Conservation (phyloP, 257 asterid species). For the Jasminum sambac region DNA sequence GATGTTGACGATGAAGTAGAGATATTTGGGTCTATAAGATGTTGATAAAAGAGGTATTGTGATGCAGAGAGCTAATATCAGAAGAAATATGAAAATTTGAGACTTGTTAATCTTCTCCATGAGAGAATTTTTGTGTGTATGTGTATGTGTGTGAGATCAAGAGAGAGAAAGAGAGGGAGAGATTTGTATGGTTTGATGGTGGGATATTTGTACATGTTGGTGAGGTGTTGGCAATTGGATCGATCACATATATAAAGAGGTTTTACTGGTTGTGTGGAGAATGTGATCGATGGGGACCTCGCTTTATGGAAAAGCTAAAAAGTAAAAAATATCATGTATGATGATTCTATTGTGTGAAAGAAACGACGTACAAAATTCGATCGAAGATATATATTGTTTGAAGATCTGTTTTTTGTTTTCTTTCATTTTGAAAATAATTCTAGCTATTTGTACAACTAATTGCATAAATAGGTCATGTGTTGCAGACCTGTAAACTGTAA, state of each 20-base stretch:
- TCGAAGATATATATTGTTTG: not conserved
- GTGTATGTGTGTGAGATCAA: not conserved
- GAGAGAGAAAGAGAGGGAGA: not conserved
- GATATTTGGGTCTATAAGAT: conserved; percentile 43
- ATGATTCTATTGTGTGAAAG: not conserved
- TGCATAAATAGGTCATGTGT: too few species aligned
- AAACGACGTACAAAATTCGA: not conserved
- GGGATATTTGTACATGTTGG: not conserved
- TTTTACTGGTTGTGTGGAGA: too few species aligned
- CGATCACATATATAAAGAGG: not conserved
- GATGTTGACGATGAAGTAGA: conserved; percentile 54
- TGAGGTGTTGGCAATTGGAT: not conserved
- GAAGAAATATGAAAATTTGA: conserved; percentile 39
- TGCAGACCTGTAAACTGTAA: too few species aligned
- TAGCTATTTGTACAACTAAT: too few species aligned
- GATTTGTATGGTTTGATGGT: not conserved
- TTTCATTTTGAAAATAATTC: not conserved
- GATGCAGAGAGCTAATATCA: conserved; percentile 37
- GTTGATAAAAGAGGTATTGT: conserved; percentile 51
- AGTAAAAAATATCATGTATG: not conserved
- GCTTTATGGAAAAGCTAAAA: not conserved
- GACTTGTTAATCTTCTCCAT: conserved; percentile 33
- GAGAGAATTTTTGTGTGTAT: not conserved
- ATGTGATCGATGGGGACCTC: not conserved
- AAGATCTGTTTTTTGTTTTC: not conserved